These are phyloP conservation scores for Xylariales sp. DNA, from an alignment of 2,329 filamentous ascomycete genomes.

Conservation along the genomic window DNA sequence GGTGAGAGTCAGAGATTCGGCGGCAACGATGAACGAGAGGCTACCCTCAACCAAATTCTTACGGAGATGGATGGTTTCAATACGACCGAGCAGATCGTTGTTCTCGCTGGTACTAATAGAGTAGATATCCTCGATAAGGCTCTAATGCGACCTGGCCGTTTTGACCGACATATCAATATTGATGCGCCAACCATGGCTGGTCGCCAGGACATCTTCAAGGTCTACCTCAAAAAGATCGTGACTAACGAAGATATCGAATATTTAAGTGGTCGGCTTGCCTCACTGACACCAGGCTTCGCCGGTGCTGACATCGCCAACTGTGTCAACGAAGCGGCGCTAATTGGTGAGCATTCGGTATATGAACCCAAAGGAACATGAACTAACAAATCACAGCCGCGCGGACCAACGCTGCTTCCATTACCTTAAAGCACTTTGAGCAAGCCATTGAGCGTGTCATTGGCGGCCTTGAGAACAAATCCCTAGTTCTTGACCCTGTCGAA, in stretches of 20 bases:
- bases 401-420: slow-evolving; percentile 80
- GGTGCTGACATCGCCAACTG: slow-evolving; percentile 99
- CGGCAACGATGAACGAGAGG: slow-evolving; percentile 96
- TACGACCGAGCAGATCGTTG: slow-evolving; percentile 94
- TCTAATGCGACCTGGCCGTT: slow-evolving; percentile 94
- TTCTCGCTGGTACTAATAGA: slow-evolving; percentile 95
- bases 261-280: slow-evolving; percentile 87
- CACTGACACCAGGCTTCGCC: slow-evolving; percentile 94
- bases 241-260: slow-evolving; percentile 91
- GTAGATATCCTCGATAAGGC: slow-evolving; percentile 95
- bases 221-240: slow-evolving; percentile 94
- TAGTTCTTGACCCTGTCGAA: slow-evolving; percentile 92
- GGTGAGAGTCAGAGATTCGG: slow-evolving; percentile 81
- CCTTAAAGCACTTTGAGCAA: slow-evolving; percentile 93
- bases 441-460: slow-evolving; percentile 98
- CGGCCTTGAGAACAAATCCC: slow-evolving; percentile 95
- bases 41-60: slow-evolving; percentile 96
- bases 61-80: slow-evolving; percentile 99
- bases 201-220: slow-evolving; percentile 93
- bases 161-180: slow-evolving; percentile 95
- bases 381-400: slow-evolving; percentile 77
- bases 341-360: slow-evolving; percentile 71
- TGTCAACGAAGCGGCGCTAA: slow-evolving; percentile 95
- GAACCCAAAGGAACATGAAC: slow-evolving; percentile 36
- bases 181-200: slow-evolving; percentile 97